Conservation (phyloP, 352 stramenopile genomes). For the Globisporangium spinosum region DNA sequence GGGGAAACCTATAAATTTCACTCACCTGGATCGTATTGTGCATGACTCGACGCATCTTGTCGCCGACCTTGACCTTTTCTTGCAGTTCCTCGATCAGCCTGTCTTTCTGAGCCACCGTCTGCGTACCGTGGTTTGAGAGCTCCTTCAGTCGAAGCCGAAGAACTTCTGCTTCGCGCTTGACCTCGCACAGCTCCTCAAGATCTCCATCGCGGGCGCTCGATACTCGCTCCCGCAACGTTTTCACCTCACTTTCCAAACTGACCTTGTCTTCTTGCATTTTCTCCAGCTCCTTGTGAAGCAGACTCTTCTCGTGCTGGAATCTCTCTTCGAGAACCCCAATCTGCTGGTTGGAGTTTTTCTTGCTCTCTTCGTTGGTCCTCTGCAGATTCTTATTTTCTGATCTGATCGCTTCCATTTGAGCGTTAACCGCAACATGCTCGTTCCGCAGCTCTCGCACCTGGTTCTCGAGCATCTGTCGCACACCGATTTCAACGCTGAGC, state of each 20-base stretch:
- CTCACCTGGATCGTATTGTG: slow-evolving; percentile 96
- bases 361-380: slow-evolving; percentile 37
- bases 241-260: slow-evolving; percentile 68
- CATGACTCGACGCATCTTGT: slow-evolving; percentile 90
- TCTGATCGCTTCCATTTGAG: slow-evolving; percentile 72
- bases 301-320: slow-evolving; percentile 36
- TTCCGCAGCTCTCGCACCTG: slow-evolving; percentile 69
- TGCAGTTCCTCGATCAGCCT: slow-evolving; percentile 61
- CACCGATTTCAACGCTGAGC: slow-evolving; percentile 51
- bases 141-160: slow-evolving; percentile 65
- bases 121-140: slow-evolving; percentile 47
- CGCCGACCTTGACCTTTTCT: slow-evolving; percentile 68
- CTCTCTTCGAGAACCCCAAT: slow-evolving; percentile 31
- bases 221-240: slow-evolving; percentile 50
- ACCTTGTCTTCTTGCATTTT: slow-evolving; percentile 69
- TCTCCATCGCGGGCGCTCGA: slow-evolving; percentile 54
- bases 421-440: slow-evolving; percentile 76
- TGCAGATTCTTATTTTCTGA: slow-evolving; percentile 63
- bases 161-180: slow-evolving; percentile 71
- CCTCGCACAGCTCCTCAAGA: slow-evolving; percentile 62
- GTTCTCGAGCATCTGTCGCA: slow-evolving; percentile 67
- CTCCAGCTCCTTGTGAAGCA: slow-evolving; percentile 45
- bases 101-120: slow-evolving; percentile 75
- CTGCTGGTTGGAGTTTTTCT: slow-evolving; percentile 30
- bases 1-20: background rate